Evolutionary conservation across 768 basidiomycete species (phyloP).

Genomic region (Pleurotus platypus): DNA sequence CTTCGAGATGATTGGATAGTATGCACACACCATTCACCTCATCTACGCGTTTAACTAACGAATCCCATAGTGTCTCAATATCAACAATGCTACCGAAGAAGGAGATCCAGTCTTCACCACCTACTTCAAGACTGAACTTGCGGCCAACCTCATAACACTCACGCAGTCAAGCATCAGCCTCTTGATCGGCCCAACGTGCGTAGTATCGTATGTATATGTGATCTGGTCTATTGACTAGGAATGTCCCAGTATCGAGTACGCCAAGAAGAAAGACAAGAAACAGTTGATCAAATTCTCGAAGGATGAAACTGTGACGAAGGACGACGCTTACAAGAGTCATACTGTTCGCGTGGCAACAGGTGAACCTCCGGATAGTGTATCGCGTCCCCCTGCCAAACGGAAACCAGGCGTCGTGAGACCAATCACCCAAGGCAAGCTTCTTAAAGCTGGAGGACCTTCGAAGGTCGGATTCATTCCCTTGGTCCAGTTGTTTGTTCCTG

Average conservation of each 20-base stretch:
- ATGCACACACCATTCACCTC: constrained; percentile 9
- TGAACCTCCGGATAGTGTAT: constrained; percentile 77
- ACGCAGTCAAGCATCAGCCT: constrained; percentile 77
- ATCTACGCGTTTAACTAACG: neutral
- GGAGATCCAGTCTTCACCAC: constrained; percentile 92
- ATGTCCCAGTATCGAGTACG: constrained; percentile 70
- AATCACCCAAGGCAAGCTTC: constrained; percentile 79
- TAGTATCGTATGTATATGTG: constrained; percentile 9
- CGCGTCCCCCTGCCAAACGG: constrained; percentile 79
- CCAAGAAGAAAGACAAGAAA: constrained; percentile 97
- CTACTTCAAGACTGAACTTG: constrained; percentile 94
- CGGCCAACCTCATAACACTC: constrained; percentile 74
- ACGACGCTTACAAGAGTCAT: constrained; percentile 93
- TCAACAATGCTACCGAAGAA: constrained; percentile 70
- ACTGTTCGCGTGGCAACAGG: constrained; percentile 85
- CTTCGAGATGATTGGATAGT: constrained; percentile 96
- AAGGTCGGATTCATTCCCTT: constrained; percentile 30
- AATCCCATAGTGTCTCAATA: constrained; percentile 64
- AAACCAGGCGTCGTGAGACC: constrained; percentile 86
- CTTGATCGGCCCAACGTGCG: constrained; percentile 74
- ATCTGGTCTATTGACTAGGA: neutral
- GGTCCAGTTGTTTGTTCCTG: constrained; percentile 1
- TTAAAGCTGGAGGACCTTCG: constrained; percentile 75
- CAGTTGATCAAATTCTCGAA: constrained; percentile 83
- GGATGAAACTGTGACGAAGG: constrained; percentile 77